These are phyloP conservation scores for Talaromyces sp. DNA, from an alignment of 2,329 filamentous ascomycete species.

Conservation along the genomic window DNA sequence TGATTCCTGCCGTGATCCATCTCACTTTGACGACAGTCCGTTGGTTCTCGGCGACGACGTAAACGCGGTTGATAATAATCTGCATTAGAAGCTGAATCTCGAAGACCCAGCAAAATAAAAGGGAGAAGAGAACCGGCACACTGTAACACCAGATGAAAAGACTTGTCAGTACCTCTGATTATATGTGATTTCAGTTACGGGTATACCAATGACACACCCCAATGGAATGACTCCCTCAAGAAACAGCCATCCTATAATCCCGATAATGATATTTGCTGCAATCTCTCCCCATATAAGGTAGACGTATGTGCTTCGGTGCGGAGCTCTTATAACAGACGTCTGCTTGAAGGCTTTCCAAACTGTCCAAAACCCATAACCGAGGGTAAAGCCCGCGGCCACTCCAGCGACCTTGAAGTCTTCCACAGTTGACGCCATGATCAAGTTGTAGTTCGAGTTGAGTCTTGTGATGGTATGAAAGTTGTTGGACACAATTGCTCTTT, in stretches of 20 bases:
- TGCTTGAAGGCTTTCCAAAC: conserved; percentile 41
- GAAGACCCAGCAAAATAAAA: conserved; percentile 11
- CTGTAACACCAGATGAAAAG: conserved; percentile 3
- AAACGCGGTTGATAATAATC: conserved; percentile 21
- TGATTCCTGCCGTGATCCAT: conserved; percentile 37
- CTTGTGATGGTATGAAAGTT: not conserved
- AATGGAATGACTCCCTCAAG: conserved; percentile 34
- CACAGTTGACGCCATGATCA: conserved; percentile 22
- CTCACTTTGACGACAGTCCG: conserved; percentile 34
- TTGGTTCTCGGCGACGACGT: conserved; percentile 16
- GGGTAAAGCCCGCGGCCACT: conserved; percentile 41
- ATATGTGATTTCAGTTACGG: not conserved
- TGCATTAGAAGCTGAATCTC: conserved; percentile 9
- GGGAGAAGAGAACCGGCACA: conserved; percentile 12
- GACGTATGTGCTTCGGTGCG: conserved; percentile 44
- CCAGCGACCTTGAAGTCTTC: conserved; percentile 32
- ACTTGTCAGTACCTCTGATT: not conserved
- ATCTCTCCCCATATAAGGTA: conserved; percentile 53
- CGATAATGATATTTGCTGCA: conserved; percentile 44
- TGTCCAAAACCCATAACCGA: conserved; percentile 45
- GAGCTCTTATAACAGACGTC: conserved; percentile 31
- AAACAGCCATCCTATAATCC: conserved; percentile 40
- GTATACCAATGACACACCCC: conserved; percentile 27
- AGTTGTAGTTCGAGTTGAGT: not conserved
- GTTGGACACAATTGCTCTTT: not conserved